These are phyloP conservation scores for Domatiomyces globalis DNA, from an alignment of 2,329 filamentous ascomycete genomes.

Conservation along the genomic window DNA sequence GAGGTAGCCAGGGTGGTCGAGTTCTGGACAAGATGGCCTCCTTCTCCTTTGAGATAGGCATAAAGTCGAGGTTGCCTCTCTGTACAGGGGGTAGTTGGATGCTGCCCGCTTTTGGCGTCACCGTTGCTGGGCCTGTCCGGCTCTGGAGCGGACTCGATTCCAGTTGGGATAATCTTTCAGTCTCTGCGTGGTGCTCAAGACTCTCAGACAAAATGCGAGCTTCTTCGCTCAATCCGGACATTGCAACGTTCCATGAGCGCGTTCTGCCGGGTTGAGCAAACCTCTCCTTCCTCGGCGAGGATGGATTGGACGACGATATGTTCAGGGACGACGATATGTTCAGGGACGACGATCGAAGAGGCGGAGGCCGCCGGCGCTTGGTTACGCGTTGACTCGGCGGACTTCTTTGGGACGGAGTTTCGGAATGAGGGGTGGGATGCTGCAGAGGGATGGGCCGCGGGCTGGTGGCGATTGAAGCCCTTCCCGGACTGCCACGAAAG, in stretches of 20 bases:
- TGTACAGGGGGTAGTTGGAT: slow-evolving; percentile 46
- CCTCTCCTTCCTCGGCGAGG: slow-evolving; percentile 17
- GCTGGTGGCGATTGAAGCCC: slow-evolving; percentile 13
- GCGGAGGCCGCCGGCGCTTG: slow-evolving; percentile 5
- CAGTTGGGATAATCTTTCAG: slow-evolving; percentile 27
- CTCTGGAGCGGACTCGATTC: slow-evolving; percentile 25
- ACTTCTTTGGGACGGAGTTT: slow-evolving; percentile 15
- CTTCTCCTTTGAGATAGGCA: slow-evolving; percentile 53
- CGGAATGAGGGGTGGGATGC: slow-evolving; percentile 24
- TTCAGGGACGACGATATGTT: slow-evolving; percentile 10
- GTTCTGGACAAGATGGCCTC: slow-evolving; percentile 50
- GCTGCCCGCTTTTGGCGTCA: neutral
- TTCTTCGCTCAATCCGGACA: slow-evolving; percentile 45
- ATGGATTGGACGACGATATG: slow-evolving; percentile 6
- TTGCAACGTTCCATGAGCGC: slow-evolving; percentile 45
- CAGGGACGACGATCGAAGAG: slow-evolving; percentile 9
- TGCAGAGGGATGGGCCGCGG: slow-evolving; percentile 30
- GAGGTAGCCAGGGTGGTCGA: slow-evolving; percentile 53
- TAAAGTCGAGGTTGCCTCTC: slow-evolving; percentile 49
- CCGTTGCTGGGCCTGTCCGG: slow-evolving; percentile 25
- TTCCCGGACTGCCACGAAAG: slow-evolving; percentile 29
- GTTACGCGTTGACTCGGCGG: slow-evolving; percentile 22
- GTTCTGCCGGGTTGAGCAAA: slow-evolving; percentile 28
- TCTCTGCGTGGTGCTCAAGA: slow-evolving; percentile 43
- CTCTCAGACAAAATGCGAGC: slow-evolving; percentile 46